Conservation (phyloP, 2,329 filamentous ascomycete genomes). For the Drechslera avenae region DNA sequence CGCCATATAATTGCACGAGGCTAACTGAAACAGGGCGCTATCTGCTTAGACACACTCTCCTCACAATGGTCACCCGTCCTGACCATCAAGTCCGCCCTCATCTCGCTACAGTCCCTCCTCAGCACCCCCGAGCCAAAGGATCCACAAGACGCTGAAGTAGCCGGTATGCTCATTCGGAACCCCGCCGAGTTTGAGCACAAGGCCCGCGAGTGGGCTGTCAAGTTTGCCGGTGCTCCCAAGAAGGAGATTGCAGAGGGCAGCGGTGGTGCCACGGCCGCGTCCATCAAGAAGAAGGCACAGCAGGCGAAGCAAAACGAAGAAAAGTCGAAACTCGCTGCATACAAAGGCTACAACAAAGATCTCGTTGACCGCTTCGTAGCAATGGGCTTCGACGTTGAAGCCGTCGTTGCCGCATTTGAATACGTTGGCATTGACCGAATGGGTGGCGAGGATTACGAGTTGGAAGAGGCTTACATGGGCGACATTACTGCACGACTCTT, state of each 20-base stretch:
- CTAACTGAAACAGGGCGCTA: constrained; percentile 74
- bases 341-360: constrained; percentile 84
- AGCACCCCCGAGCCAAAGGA: constrained; percentile 94
- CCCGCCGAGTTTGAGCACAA: constrained; percentile 79
- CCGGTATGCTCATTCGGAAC: constrained; percentile 81
- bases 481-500: constrained; percentile 86
- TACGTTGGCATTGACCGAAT: constrained; percentile 81
- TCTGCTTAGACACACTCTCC: constrained; percentile 91
- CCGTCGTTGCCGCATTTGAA: constrained; percentile 83
- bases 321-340: constrained; percentile 63
- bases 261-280: constrained; percentile 59
- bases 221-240: constrained; percentile 76
- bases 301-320: constrained; percentile 64
- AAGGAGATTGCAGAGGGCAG: constrained; percentile 60
- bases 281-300: constrained; percentile 60
- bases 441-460: constrained; percentile 76
- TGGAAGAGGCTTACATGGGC: constrained; percentile 90
- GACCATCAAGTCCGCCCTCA: constrained; percentile 92
- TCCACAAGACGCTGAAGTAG: constrained; percentile 94
- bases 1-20: background rate
- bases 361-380: constrained; percentile 81
- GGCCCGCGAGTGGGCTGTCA: constrained; percentile 89
- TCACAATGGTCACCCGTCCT: constrained; percentile 93
- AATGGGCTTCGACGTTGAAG: constrained; percentile 90
- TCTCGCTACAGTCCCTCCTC: constrained; percentile 91